phyloP scores from a whole-genome alignment of 345 rosid genomes.

The Firmiana major region DNA sequence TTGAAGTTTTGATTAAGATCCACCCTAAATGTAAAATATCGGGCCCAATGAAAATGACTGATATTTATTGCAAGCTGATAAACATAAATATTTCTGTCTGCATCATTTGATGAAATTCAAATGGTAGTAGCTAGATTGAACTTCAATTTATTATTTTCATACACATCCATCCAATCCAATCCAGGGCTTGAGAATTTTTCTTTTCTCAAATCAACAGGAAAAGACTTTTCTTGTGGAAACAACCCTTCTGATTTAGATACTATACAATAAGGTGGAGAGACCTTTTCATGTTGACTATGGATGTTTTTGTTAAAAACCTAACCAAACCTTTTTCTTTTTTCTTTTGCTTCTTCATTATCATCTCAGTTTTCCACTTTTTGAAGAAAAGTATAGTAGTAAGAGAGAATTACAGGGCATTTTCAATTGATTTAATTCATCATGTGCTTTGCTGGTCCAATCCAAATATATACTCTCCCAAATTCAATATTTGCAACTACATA shows the following conservation, averaged over 20 bases:
- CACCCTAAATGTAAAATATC: no score
- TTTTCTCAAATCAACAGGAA: not conserved
- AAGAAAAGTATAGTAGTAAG: not conserved
- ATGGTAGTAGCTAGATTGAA: not conserved
- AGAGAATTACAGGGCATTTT: not conserved
- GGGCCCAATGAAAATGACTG: not conserved
- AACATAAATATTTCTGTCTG: not conserved
- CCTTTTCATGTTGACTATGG: not conserved
- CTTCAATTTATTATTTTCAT: not conserved
- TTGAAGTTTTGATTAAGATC: not conserved
- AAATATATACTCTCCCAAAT: not conserved
- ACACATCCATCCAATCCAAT: not conserved
- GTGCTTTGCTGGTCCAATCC: not conserved
- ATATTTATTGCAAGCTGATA: not conserved
- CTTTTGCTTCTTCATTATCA: not conserved
- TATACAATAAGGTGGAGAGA: not conserved
- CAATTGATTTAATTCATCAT: not conserved
- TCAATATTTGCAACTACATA: not conserved
- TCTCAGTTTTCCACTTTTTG: not conserved
- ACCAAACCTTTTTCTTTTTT: not conserved
- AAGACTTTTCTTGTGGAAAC: not conserved
- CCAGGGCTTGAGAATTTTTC: not conserved
- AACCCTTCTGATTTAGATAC: conserved; percentile 2
- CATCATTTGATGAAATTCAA: conserved; percentile 2
- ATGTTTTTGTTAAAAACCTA: not conserved